Evolutionary conservation across 345 rosid species (phyloP).

Genomic region (Acer campestre): DNA sequence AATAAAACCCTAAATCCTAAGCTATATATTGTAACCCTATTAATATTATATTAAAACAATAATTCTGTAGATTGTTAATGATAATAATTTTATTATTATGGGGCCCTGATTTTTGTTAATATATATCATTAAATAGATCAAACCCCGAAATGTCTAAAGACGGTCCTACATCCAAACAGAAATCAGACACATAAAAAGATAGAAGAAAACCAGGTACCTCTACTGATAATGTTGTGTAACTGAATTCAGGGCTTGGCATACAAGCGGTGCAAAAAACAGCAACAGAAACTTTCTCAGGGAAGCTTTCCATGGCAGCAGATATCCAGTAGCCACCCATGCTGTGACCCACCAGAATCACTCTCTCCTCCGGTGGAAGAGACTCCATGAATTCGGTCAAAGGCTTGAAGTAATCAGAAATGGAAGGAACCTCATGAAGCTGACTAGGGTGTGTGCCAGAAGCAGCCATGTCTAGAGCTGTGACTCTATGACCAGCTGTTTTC

Average conservation of each 20-base stretch:
- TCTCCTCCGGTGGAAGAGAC: conserved; percentile 33
- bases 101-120: too few species aligned
- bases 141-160: too few species aligned
- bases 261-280: conserved; percentile 35
- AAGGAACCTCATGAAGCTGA: conserved; percentile 24
- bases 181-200: not conserved
- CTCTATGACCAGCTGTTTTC: conserved; percentile 26
- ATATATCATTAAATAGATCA: too few species aligned
- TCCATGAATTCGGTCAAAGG: conserved; percentile 39
- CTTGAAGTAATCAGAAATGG: conserved; percentile 32
- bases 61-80: too few species aligned
- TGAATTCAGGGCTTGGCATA: conserved; percentile 41
- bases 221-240: conserved; percentile 14
- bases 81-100: too few species aligned
- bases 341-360: conserved; percentile 46
- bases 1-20: too few species aligned
- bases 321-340: conserved; percentile 35
- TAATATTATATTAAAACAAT: too few species aligned
- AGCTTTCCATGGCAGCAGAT: conserved; percentile 48
- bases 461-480: conserved; percentile 39
- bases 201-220: conserved; percentile 34
- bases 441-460: conserved; percentile 34
- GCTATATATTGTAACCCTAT: too few species aligned
- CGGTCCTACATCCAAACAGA: too few species aligned
- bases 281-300: conserved; percentile 37